These are phyloP conservation scores for Excoecaria cochinchinensis DNA, from an alignment of 345 rosid genomes.

Conservation along the genomic window DNA sequence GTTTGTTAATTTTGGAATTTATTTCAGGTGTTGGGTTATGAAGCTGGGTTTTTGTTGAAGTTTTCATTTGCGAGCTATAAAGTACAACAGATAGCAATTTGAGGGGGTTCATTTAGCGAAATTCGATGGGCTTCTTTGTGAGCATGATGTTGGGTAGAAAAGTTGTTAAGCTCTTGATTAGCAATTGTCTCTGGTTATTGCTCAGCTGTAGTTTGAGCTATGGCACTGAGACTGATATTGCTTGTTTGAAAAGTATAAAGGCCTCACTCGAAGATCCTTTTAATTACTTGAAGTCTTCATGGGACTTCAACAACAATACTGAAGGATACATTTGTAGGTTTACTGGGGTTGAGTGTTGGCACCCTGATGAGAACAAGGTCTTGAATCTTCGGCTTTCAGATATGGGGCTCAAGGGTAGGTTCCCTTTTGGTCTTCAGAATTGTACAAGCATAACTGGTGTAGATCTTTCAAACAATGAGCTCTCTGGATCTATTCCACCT, in stretches of 20 bases:
- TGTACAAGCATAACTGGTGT: conserved; percentile 70
- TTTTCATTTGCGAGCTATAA: conserved; percentile 17
- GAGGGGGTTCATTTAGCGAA: conserved; percentile 10
- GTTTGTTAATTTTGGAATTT: not conserved
- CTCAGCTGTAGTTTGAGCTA: conserved; percentile 36
- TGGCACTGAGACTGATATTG: conserved; percentile 43
- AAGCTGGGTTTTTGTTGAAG: conserved; percentile 14
- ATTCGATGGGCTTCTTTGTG: conserved; percentile 20
- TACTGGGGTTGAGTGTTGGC: conserved; percentile 85
- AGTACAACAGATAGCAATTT: conserved; percentile 12
- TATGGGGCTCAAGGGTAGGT: conserved; percentile 63
- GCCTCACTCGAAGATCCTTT: conserved; percentile 50
- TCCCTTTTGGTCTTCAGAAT: conserved; percentile 46
- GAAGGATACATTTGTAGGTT: conserved; percentile 73
- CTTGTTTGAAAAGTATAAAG: conserved; percentile 47
- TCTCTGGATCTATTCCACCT: conserved; percentile 56
- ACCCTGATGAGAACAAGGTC: conserved; percentile 81
- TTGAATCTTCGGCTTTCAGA: conserved; percentile 62
- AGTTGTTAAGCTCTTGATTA: conserved; percentile 20
- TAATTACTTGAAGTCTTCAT: conserved; percentile 38
- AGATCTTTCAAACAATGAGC: conserved; percentile 69
- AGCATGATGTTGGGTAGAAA: conserved; percentile 31
- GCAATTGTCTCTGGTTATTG: conserved; percentile 37
- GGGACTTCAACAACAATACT: conserved; percentile 59
- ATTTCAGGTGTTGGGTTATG: conserved; percentile 28